Conservation (phyloP, 192 early-diverging fungal genomes). For the Phlyctochytrium planicorne region DNA sequence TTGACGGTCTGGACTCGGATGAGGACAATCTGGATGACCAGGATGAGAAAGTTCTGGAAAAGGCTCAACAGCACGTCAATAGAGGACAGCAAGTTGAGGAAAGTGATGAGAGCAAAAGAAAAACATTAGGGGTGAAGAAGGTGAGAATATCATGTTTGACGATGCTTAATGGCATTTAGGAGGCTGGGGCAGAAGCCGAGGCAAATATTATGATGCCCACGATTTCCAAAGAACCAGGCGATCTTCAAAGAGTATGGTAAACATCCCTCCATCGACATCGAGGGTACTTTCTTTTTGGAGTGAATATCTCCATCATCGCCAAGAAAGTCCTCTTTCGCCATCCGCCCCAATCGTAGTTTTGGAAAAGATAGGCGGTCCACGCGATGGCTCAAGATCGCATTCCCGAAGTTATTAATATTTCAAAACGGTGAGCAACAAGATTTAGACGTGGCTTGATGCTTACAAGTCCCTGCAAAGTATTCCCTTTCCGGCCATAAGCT, state of each 20-base stretch:
- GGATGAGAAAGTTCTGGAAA: not conserved
- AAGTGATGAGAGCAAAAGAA: too few species aligned
- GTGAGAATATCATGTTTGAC: too few species aligned
- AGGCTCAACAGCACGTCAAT: not conserved
- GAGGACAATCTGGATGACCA: not conserved
- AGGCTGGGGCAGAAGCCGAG: not conserved
- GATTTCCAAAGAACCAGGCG: conserved; percentile 53
- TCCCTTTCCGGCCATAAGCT: not conserved
- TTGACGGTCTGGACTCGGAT: not conserved
- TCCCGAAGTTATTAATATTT: conserved; percentile 38
- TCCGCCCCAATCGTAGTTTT: not conserved
- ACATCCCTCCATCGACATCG: too few species aligned
- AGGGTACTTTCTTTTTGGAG: too few species aligned
- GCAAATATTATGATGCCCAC: conserved; percentile 31
- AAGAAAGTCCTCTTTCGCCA: too few species aligned
- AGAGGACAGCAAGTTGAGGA: too few species aligned
- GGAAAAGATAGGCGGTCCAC: not conserved
- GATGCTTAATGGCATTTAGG: too few species aligned
- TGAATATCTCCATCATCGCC: too few species aligned
- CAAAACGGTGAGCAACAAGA: conserved; percentile 24
- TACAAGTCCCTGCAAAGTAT: conserved; percentile 35
- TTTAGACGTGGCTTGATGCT: conserved; percentile 34
- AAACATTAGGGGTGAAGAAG: too few species aligned
- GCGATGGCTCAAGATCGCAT: not conserved
- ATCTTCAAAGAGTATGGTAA: too few species aligned